Percentiles rank a stretch among this genome's conserved stretches.
Evolutionary conservation across 176 grass and related monocot genomes (phyloP).

Genomic region (Microstegium vimineum): DNA sequence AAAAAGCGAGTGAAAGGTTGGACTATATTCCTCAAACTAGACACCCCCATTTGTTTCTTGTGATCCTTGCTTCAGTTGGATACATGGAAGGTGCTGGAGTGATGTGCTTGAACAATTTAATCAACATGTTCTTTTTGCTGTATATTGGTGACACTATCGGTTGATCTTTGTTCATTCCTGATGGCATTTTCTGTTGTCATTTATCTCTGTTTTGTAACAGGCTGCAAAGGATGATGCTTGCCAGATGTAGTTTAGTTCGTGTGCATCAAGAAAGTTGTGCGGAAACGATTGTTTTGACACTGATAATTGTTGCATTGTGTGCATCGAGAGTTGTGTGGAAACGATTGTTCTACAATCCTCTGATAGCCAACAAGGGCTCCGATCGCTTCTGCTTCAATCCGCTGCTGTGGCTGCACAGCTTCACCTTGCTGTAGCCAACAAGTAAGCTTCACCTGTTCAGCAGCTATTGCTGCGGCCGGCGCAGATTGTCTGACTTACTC

Average conservation of each 20-base stretch:
- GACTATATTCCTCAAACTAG: not conserved
- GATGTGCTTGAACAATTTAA: not conserved
- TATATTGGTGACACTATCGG: not conserved
- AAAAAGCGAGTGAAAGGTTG: not conserved
- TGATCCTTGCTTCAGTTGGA: not conserved
- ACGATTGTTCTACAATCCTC: too few relatives aligned
- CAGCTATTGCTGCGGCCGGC: too few relatives aligned
- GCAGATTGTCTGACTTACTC: too few relatives aligned
- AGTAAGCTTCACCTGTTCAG: too few relatives aligned
- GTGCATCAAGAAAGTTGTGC: not conserved
- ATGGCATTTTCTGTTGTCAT: not conserved
- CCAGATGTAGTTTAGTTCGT: not conserved
- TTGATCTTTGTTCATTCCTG: not conserved
- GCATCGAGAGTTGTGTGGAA: too few relatives aligned
- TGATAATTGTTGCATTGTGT: too few relatives aligned
- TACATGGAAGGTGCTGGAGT: not conserved
- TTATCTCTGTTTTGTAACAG: not conserved
- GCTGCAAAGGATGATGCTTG: not conserved
- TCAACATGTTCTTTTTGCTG: not conserved
- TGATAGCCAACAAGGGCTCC: not conserved
- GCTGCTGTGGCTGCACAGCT: not conserved
- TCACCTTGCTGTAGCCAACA: too few relatives aligned
- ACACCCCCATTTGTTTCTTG: not conserved
- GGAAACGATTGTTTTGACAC: not conserved
- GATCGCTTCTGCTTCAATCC: not conserved